Evolutionary conservation across 2,329 filamentous ascomycete species (phyloP).

Genomic region (Emergomyces orientalis): DNA sequence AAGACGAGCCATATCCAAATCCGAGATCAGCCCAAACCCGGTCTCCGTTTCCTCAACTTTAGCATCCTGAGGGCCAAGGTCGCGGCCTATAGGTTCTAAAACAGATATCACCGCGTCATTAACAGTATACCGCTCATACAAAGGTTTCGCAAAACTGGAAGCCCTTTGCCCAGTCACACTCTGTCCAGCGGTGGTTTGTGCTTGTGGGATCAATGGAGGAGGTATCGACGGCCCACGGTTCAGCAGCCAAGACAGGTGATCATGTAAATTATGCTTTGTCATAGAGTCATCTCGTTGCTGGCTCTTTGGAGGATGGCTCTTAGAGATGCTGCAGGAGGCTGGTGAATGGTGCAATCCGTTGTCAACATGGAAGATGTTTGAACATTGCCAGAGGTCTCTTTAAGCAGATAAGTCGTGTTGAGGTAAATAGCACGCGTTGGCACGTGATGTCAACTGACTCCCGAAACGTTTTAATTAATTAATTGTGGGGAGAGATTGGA

Average conservation of each 20-base stretch:
- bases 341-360: neutral
- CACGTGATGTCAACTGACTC: slow-evolving; percentile 13
- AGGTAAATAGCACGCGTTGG: slow-evolving; percentile 7
- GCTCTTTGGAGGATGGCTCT: neutral
- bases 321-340: neutral
- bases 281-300: slow-evolving; percentile 32
- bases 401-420: neutral
- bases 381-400: neutral
- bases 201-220: slow-evolving; percentile 24
- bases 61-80: slow-evolving; percentile 6
- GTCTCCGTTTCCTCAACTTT: slow-evolving; percentile 17
- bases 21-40: slow-evolving; percentile 21
- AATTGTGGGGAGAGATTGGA: neutral
- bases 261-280: slow-evolving; percentile 40
- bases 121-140: slow-evolving; percentile 8
- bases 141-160: neutral
- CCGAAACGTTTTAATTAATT: neutral
- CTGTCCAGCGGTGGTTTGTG: slow-evolving; percentile 18
- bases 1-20: slow-evolving; percentile 37
- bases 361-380: slow-evolving; percentile 1
- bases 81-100: slow-evolving; percentile 12
- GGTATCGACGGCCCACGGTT: slow-evolving; percentile 30
- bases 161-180: slow-evolving; percentile 11
- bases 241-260: slow-evolving; percentile 41
- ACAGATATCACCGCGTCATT: slow-evolving; percentile 13